Evolutionary conservation across 495 filamentous ascomycete genomes (phyloP).

Genomic region (Lophiotrema nucula): DNA sequence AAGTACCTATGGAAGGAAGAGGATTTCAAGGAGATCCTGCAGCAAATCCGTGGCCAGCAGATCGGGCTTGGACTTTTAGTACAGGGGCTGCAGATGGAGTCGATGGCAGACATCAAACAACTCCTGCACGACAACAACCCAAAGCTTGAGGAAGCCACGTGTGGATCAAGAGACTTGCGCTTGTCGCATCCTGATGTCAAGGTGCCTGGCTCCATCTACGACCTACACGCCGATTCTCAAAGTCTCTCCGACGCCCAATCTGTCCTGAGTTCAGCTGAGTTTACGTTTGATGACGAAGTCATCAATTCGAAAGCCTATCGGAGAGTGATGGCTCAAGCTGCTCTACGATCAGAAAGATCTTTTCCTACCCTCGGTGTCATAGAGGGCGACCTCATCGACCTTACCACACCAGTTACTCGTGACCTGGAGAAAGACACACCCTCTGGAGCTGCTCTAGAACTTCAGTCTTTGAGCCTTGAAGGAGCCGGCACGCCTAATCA

Average conservation of each 20-base stretch:
- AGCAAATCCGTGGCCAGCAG: slow-evolving; percentile 28
- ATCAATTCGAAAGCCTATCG: slow-evolving; percentile 29
- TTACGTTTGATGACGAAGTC: slow-evolving; percentile 23
- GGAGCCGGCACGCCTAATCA: background rate
- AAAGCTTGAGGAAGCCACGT: slow-evolving; percentile 11
- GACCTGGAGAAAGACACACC: too few relatives aligned
- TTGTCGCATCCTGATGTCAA: slow-evolving; percentile 13
- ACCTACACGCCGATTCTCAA: background rate
- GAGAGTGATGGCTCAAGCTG: slow-evolving; percentile 8
- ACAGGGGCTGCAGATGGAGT: slow-evolving; percentile 30
- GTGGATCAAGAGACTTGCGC: slow-evolving; percentile 4
- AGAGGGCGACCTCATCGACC: too few relatives aligned
- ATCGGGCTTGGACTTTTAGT: slow-evolving; percentile 17
- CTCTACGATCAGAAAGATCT: background rate
- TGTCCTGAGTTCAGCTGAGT: slow-evolving; percentile 15
- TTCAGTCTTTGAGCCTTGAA: background rate
- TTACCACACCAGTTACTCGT: too few relatives aligned
- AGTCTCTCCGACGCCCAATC: background rate
- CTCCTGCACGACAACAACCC: slow-evolving; percentile 18
- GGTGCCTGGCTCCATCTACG: slow-evolving; percentile 21
- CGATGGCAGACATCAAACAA: slow-evolving; percentile 15
- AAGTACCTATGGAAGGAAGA: slow-evolving; percentile 29
- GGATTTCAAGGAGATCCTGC: slow-evolving; percentile 28
- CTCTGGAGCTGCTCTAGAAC: background rate
- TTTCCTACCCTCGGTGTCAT: background rate